phyloP scores from a whole-genome alignment of 108 stramenopile genomes.

The Epithemia pelagica region DNA sequence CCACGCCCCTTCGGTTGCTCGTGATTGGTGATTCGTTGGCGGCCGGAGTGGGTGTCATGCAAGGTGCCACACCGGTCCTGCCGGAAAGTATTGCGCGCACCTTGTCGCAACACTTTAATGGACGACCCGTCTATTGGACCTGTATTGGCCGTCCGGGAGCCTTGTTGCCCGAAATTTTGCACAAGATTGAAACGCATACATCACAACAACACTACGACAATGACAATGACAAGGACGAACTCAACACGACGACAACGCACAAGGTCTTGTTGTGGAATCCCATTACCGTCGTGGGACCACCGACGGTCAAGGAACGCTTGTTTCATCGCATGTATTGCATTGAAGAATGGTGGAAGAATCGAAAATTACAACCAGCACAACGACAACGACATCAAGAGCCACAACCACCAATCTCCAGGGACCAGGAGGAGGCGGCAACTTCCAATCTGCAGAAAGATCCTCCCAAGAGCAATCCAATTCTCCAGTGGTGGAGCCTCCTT shows the following conservation, averaged over 20 bases:
- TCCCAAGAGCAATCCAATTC: background rate
- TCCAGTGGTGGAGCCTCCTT: background rate
- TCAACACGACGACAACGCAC: background rate
- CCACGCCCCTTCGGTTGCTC: constrained; percentile 42
- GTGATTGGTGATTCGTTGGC: constrained; percentile 67
- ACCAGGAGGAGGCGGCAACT: no score
- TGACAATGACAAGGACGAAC: no score
- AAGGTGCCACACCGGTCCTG: constrained; percentile 40
- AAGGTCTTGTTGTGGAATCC: no score
- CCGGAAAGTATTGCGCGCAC: constrained; percentile 54
- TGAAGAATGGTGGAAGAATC: background rate
- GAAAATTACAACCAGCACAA: no score
- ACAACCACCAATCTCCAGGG: no score
- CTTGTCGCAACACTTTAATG: constrained; percentile 35
- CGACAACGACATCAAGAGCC: background rate
- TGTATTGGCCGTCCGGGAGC: constrained; percentile 45
- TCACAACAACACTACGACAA: no score
- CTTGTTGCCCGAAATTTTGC: constrained; percentile 11
- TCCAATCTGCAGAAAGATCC: no score
- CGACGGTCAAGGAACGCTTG: background rate
- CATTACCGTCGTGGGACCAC: no score
- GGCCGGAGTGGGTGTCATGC: constrained; percentile 48
- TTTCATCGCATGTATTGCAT: background rate
- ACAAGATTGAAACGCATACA: background rate
- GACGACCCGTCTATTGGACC: constrained; percentile 53